Percentiles rank a stretch among this genome's conserved stretches.
Conservation (phyloP, 2,329 filamentous ascomycete genomes). For the Alternaria ventricosa region DNA sequence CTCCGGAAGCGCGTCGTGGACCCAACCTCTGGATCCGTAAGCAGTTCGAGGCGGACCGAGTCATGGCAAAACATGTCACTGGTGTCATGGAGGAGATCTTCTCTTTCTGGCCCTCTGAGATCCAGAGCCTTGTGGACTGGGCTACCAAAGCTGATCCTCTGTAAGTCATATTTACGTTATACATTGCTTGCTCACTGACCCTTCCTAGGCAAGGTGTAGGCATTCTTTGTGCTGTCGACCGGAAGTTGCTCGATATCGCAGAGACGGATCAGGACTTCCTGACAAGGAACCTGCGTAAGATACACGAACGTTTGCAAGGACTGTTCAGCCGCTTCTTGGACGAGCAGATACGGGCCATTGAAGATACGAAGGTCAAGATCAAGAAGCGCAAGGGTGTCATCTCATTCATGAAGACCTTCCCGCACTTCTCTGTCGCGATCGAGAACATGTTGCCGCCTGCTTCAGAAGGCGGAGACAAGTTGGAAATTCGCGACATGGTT, state of each 20-base stretch:
- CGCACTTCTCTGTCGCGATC: slow-evolving; percentile 79
- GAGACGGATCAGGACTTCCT: slow-evolving; percentile 95
- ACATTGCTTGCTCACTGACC: slow-evolving; percentile 20
- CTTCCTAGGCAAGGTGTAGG: slow-evolving; percentile 82
- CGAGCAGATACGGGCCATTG: slow-evolving; percentile 92
- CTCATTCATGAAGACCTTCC: slow-evolving; percentile 92
- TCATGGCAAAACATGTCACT: slow-evolving; percentile 83
- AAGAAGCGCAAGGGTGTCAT: slow-evolving; percentile 98
- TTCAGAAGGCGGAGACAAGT: slow-evolving; percentile 59
- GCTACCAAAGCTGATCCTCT: slow-evolving; percentile 79
- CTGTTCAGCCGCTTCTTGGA: slow-evolving; percentile 90
- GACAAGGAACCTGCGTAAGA: slow-evolving; percentile 76
- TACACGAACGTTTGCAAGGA: slow-evolving; percentile 75
- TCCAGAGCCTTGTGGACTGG: slow-evolving; percentile 85
- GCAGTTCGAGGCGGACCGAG: slow-evolving; percentile 86
- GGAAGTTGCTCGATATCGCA: slow-evolving; percentile 77
- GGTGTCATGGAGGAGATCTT: slow-evolving; percentile 90
- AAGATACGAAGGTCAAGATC: slow-evolving; percentile 98
- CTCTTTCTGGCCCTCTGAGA: slow-evolving; percentile 77
- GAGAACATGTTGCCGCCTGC: slow-evolving; percentile 76
- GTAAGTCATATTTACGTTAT: slow-evolving; percentile 58
- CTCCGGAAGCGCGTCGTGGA: slow-evolving; percentile 72
- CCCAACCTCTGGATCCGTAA: slow-evolving; percentile 76
- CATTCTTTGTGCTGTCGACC: slow-evolving; percentile 80
- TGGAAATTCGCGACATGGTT: slow-evolving; percentile 76